A percentile compares a stretch with the other conserved stretches of the same genome.
Conservation (phyloP, 257 asterid species). For the Voacanga thouarsii region DNA sequence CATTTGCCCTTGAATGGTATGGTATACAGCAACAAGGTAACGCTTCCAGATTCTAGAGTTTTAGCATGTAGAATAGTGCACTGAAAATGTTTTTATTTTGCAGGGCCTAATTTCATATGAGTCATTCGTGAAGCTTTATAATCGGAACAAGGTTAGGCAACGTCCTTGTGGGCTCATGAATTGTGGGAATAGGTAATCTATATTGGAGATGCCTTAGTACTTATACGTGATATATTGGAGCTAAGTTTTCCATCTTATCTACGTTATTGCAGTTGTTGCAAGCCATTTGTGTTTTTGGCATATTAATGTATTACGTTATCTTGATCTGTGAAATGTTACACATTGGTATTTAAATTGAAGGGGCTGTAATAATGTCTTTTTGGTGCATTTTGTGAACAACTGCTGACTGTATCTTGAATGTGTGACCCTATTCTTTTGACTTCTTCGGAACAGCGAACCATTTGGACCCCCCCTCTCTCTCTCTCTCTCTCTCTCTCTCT, state of each 20-base stretch:
- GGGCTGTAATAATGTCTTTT: background rate
- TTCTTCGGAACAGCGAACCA: too few relatives aligned
- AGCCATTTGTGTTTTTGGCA: too few relatives aligned
- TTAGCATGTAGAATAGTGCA: background rate
- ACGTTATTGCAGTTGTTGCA: too few relatives aligned
- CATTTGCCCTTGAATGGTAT: too few relatives aligned
- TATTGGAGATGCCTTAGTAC: too few relatives aligned
- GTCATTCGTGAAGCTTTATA: slow-evolving; percentile 70
- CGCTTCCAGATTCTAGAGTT: background rate
- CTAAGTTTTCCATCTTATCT: too few relatives aligned
- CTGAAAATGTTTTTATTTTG: slow-evolving; percentile 25
- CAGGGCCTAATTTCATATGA: slow-evolving; percentile 77
- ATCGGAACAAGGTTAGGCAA: slow-evolving; percentile 56
- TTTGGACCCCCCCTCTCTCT: too few relatives aligned
- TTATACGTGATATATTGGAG: too few relatives aligned
- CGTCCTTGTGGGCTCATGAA: slow-evolving; percentile 70
- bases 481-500: too few relatives aligned
- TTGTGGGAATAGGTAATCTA: slow-evolving; percentile 91
- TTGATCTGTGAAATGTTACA: too few relatives aligned
- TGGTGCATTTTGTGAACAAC: background rate
- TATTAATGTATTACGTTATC: too few relatives aligned
- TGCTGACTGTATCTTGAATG: background rate
- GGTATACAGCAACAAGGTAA: slow-evolving; percentile 41
- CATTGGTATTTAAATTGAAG: too few relatives aligned
- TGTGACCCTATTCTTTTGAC: background rate